Percentiles rank a stretch among this genome's conserved stretches.
Conservation (phyloP, 2,329 filamentous ascomycete species). For the Myriosclerotinia scirpicola region DNA sequence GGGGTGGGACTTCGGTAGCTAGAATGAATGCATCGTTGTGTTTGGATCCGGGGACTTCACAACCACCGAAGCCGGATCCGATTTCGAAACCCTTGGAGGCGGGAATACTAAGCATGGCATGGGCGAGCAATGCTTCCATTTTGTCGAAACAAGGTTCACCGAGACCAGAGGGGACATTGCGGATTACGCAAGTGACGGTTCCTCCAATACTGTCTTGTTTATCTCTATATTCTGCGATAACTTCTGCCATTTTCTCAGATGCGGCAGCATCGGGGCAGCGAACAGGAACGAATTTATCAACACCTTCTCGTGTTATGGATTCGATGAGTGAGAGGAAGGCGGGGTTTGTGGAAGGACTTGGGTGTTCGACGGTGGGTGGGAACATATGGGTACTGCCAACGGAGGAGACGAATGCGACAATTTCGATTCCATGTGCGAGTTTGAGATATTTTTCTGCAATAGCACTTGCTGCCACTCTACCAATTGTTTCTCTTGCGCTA, state of each 20-base stretch:
- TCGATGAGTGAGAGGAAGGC: constrained; percentile 74
- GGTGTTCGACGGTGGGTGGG: constrained; percentile 66
- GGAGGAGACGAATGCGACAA: constrained; percentile 84
- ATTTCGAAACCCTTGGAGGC: constrained; percentile 96
- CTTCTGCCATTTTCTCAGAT: constrained; percentile 70
- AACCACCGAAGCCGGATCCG: constrained; percentile 86
- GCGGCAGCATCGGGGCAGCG: constrained; percentile 74
- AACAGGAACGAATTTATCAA: constrained; percentile 83
- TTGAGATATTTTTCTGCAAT: constrained; percentile 91
- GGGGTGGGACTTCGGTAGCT: constrained; percentile 47
- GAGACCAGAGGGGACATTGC: constrained; percentile 78
- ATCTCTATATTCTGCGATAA: constrained; percentile 77
- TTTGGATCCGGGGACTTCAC: constrained; percentile 79
- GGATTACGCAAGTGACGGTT: constrained; percentile 90
- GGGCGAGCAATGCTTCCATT: constrained; percentile 84
- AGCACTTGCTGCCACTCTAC: constrained; percentile 84
- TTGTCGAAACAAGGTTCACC: constrained; percentile 97
- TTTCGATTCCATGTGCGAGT: constrained; percentile 80
- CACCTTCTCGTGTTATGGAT: constrained; percentile 68
- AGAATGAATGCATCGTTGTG: constrained; percentile 87
- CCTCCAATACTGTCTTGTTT: constrained; percentile 87
- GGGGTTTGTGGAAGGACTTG: constrained; percentile 71
- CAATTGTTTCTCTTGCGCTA: constrained; percentile 93
- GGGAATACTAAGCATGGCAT: constrained; percentile 94
- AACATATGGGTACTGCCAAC: constrained; percentile 80